Base-by-base conservation (phyloP, 306 rosid species). In the Nissolia schottii region DNA sequence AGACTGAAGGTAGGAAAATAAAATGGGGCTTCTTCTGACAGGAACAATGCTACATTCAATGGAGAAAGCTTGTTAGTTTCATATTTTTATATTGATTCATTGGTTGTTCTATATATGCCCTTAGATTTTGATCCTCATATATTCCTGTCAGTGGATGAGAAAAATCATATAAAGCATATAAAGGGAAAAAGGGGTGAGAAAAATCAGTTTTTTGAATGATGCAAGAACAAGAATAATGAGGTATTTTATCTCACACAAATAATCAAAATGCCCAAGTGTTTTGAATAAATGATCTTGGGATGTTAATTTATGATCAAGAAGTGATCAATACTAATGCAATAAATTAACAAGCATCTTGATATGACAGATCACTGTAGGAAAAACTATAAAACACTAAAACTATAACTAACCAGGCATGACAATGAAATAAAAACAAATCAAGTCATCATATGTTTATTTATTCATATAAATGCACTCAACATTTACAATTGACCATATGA, bases 131-230 rank as follows among this genome's bases (percentile, higher is more conserved):
- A 59, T 18, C 38, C 35, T 40, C 16, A 29, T 22, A 41, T 45
- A 35, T 76, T 87, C 98, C 97, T 80, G 96, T 89, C 63, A 93
- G 82, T 77, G 98, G 94, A 75, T n/a, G n/a, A n/a, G n/a, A n/a
- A n/a, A n/a, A n/a, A n/a, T n/a, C n/a, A n/a, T n/a, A n/a, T n/a
- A n/a, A n/a, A n/a, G n/a, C n/a, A n/a, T n/a, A n/a, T n/a, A n/a
- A n/a, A n/a, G n/a, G n/a, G n/a, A n/a, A n/a, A n/a, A n/a, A n/a
- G n/a, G n/a, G n/a, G n/a, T n/a, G n/a, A n/a, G n/a, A n/a, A n/a
- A n/a, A n/a, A n/a, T n/a, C n/a, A n/a, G n/a, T n/a, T n/a, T n/a
- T n/a, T n/a, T n/a, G n/a, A n/a, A n/a, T n/a, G n/a, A n/a, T n/a
- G n/a, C n/a, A n/a, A n/a, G n/a, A n/a, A n/a, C n/a, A n/a, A n/a